phyloP scores from a whole-genome alignment of 768 basidiomycete genomes.

The Daedaleopsis nitida region DNA sequence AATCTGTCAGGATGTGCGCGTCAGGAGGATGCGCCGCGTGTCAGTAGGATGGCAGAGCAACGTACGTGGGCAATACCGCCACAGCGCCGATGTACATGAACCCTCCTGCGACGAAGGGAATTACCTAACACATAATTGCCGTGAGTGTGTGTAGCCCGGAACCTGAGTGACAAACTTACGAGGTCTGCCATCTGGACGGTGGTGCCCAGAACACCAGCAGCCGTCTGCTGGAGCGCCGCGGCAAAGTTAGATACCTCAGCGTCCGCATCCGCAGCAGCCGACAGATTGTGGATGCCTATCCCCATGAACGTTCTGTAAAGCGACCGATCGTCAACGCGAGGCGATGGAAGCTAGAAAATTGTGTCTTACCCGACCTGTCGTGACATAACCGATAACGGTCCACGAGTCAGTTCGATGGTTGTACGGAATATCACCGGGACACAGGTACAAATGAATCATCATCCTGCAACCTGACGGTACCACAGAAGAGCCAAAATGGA shows the following conservation, averaged over 20 bases:
- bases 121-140: slow-evolving; percentile 53
- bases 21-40: not conserved
- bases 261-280: slow-evolving; percentile 47
- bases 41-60: slow-evolving; percentile 24
- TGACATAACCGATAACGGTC: slow-evolving; percentile 8
- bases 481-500: slow-evolving; percentile 8
- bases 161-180: slow-evolving; percentile 46
- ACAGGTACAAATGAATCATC: not conserved
- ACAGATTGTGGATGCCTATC: slow-evolving; percentile 78
- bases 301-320: slow-evolving; percentile 77
- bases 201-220: slow-evolving; percentile 80
- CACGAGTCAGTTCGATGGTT: not conserved
- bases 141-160: not conserved
- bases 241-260: slow-evolving; percentile 60
- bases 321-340: slow-evolving; percentile 1
- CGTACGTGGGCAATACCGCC: slow-evolving; percentile 88
- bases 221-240: slow-evolving; percentile 74
- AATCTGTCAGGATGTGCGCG: slow-evolving; percentile 59
- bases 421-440: not conserved
- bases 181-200: slow-evolving; percentile 78
- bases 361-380: slow-evolving; percentile 23
- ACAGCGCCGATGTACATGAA: slow-evolving; percentile 95
- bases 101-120: slow-evolving; percentile 87
- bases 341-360: not conserved
- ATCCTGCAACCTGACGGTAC: not conserved